These are phyloP conservation scores for Sarocladiaceae sp. DNA, from an alignment of 2,329 filamentous ascomycete species.

Conservation along the genomic window DNA sequence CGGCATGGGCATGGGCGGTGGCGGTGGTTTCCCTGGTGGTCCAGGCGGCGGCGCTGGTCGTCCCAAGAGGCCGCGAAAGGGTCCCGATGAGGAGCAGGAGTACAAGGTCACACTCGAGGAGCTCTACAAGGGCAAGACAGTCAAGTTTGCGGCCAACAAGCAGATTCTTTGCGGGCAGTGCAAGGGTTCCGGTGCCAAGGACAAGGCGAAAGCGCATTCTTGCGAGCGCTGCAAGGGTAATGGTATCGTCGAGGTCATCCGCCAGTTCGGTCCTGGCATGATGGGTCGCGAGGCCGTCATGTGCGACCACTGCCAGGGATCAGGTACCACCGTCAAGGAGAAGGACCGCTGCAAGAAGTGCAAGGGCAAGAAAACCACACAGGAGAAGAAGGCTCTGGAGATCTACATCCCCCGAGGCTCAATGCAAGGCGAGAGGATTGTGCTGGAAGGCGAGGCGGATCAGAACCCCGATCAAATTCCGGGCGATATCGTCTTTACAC, in stretches of 20 bases:
- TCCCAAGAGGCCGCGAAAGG: slow-evolving; percentile 59
- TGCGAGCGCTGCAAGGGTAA: slow-evolving; percentile 81
- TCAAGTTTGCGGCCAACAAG: slow-evolving; percentile 93
- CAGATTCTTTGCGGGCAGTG: slow-evolving; percentile 83
- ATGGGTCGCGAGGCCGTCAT: slow-evolving; percentile 72
- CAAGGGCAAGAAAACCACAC: slow-evolving; percentile 82
- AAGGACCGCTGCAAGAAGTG: slow-evolving; percentile 99
- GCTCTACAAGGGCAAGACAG: slow-evolving; percentile 96
- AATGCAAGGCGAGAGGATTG: slow-evolving; percentile 80
- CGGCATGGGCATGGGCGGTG: slow-evolving; percentile 61
- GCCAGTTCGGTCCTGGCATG: slow-evolving; percentile 79
- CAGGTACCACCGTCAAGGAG: slow-evolving; percentile 83
- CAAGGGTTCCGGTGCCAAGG: slow-evolving; percentile 84
- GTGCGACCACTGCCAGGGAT: slow-evolving; percentile 78
- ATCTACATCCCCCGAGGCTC: slow-evolving; percentile 90
- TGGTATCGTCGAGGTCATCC: slow-evolving; percentile 69
- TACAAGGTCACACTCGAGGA: slow-evolving; percentile 92
- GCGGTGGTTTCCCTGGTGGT: slow-evolving; percentile 30
- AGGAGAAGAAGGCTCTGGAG: slow-evolving; percentile 90
- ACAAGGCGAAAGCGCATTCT: slow-evolving; percentile 76
- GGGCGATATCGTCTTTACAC: slow-evolving; percentile 86
- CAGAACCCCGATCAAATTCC: slow-evolving; percentile 84
- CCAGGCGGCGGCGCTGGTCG: slow-evolving; percentile 39
- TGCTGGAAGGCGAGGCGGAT: slow-evolving; percentile 88
- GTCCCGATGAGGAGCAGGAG: slow-evolving; percentile 78